A percentile compares a stretch with the other conserved stretches of the same genome.
Conservation (phyloP, 1,139 yeast species). For the Debaryomyces sp. region DNA sequence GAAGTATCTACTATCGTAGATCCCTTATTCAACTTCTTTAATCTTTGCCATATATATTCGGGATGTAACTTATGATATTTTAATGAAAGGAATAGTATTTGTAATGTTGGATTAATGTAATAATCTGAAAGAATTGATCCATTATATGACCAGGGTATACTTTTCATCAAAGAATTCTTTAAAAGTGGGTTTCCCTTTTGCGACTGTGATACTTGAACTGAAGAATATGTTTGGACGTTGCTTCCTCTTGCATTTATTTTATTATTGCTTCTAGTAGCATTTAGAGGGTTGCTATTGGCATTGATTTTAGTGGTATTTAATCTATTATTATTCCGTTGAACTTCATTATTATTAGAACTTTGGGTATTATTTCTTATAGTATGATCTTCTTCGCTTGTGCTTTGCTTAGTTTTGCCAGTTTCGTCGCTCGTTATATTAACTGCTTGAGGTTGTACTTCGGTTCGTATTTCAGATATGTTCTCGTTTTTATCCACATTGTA, state of each 20-base stretch:
- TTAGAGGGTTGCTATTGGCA: background rate
- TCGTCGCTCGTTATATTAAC: background rate
- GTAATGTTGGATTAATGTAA: slow-evolving; percentile 64
- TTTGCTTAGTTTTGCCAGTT: background rate
- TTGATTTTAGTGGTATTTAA: background rate
- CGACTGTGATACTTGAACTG: slow-evolving; percentile 30
- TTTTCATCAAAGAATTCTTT: slow-evolving; percentile 40
- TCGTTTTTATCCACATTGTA: slow-evolving; percentile 16
- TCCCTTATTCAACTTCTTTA: slow-evolving; percentile 53
- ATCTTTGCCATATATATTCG: slow-evolving; percentile 76
- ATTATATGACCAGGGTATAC: slow-evolving; percentile 40
- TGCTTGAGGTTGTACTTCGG: background rate
- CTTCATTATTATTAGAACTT: background rate
- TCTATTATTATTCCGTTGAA: background rate
- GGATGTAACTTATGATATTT: slow-evolving; percentile 87
- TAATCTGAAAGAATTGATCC: slow-evolving; percentile 56
- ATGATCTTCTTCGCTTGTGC: background rate
- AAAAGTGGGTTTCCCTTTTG: slow-evolving; percentile 50
- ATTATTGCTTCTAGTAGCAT: background rate
- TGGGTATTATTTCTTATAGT: background rate
- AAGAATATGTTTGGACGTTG: slow-evolving; percentile 16
- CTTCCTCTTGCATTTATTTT: background rate
- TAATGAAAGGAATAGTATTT: slow-evolving; percentile 72
- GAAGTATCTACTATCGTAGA: slow-evolving; percentile 18
- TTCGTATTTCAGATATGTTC: background rate